These are phyloP conservation scores for Neodidymelliopsis sp. DNA, from an alignment of 2,329 filamentous ascomycete genomes.

Conservation along the genomic window DNA sequence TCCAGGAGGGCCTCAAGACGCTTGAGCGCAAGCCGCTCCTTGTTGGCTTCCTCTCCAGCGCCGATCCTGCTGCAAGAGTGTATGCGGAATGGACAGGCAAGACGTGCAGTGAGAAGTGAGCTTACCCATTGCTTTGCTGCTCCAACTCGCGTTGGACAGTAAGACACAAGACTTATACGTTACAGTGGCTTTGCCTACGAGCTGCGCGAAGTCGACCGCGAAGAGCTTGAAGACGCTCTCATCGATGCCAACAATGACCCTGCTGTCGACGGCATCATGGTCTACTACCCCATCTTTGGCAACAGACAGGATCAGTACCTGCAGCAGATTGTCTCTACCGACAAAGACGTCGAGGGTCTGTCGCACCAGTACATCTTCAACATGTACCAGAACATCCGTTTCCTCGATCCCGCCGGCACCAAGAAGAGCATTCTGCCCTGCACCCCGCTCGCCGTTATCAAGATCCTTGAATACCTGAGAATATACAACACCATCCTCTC, in stretches of 20 bases:
- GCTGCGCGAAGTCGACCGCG: slow-evolving; percentile 82
- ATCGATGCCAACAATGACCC: slow-evolving; percentile 82
- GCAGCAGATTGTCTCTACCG: slow-evolving; percentile 87
- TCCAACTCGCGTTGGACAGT: background rate
- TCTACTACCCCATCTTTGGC: slow-evolving; percentile 98
- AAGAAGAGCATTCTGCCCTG: slow-evolving; percentile 95
- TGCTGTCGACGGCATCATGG: slow-evolving; percentile 85
- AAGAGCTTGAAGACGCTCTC: slow-evolving; percentile 88
- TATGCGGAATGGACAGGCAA: slow-evolving; percentile 98
- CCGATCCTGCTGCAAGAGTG: slow-evolving; percentile 86
- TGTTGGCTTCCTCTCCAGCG: slow-evolving; percentile 90
- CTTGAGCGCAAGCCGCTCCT: slow-evolving; percentile 78
- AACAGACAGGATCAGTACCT: slow-evolving; percentile 91
- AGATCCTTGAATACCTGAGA: slow-evolving; percentile 93
- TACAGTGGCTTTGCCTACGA: slow-evolving; percentile 87
- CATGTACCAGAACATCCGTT: slow-evolving; percentile 99
- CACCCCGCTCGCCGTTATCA: slow-evolving; percentile 94
- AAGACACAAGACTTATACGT: slow-evolving; percentile 4
- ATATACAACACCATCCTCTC: slow-evolving; percentile 96
- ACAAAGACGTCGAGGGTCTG: slow-evolving; percentile 95
- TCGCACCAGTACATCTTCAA: slow-evolving; percentile 96
- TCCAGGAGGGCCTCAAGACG: slow-evolving; percentile 75
- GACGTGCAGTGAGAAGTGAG: slow-evolving; percentile 95
- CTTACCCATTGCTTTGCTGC: slow-evolving; percentile 30
- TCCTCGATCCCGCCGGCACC: slow-evolving; percentile 79